Percentiles rank a stretch among this genome's conserved stretches.
Evolutionary conservation across 2,329 filamentous ascomycete species (phyloP).

Genomic region (Ascochyta lentis): DNA sequence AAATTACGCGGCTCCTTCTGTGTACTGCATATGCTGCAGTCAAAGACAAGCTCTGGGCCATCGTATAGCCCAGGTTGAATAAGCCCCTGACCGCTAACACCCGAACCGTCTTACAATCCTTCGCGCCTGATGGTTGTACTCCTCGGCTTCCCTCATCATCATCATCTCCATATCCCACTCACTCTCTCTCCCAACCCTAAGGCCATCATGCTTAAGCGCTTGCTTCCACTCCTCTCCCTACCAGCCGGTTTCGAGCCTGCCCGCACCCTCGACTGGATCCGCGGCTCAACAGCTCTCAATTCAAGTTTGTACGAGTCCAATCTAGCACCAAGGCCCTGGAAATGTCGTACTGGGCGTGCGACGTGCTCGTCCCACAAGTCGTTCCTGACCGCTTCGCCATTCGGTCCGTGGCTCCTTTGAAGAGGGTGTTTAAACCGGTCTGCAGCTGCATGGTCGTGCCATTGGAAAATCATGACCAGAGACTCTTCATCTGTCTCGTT

Average conservation of each 20-base stretch:
- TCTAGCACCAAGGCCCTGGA: conserved; percentile 33
- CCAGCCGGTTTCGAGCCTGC: conserved; percentile 7
- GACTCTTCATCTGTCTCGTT: conserved; percentile 28
- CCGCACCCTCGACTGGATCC: conserved; percentile 18
- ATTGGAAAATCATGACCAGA: conserved; percentile 42
- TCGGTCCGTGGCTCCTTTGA: conserved; percentile 35
- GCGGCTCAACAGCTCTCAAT: conserved; percentile 34
- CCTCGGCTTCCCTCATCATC: neutral
- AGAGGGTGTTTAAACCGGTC: conserved; percentile 40
- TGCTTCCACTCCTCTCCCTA: conserved; percentile 31
- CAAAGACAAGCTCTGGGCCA: neutral
- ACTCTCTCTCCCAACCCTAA: conserved; percentile 34
- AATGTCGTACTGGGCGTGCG: conserved; percentile 34
- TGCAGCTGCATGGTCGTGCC: conserved; percentile 32
- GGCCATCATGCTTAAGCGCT: conserved; percentile 34
- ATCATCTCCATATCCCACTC: conserved; percentile 33
- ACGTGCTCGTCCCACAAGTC: conserved; percentile 38
- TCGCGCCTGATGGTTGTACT: neutral
- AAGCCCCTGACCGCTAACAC: neutral
- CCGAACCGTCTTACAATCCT: neutral
- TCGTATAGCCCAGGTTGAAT: neutral
- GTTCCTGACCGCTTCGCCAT: conserved; percentile 25
- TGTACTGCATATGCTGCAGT: neutral
- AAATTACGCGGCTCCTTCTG: neutral
- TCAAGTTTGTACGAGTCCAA: conserved; percentile 33